A percentile compares a stretch with the other conserved stretches of the same genome.
Conservation (phyloP, 352 stramenopile genomes). For the Globisporangium parvum region DNA sequence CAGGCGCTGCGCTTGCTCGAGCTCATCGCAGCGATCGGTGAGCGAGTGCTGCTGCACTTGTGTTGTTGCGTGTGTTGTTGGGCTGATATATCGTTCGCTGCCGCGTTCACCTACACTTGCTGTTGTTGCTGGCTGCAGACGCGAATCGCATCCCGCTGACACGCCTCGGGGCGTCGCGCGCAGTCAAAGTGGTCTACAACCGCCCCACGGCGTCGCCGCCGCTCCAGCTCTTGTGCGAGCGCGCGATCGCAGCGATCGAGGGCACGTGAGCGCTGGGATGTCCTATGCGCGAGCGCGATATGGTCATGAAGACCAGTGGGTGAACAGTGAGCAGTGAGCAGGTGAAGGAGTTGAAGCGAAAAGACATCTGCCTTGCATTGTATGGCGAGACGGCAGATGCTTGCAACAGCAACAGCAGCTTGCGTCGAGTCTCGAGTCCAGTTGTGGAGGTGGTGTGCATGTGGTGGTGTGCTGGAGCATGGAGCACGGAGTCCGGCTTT, state of each 20-base stretch:
- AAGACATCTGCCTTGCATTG: too few relatives aligned
- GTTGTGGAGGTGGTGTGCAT: neutral
- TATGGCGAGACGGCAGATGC: too few relatives aligned
- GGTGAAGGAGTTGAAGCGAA: too few relatives aligned
- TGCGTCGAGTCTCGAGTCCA: too few relatives aligned
- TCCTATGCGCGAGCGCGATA: too few relatives aligned
- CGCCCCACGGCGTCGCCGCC: conserved; percentile 23
- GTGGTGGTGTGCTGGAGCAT: too few relatives aligned
- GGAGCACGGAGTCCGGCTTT: neutral
- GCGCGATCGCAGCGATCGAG: conserved; percentile 48
- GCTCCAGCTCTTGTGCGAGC: conserved; percentile 48
- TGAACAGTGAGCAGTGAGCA: too few relatives aligned
- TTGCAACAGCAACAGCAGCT: too few relatives aligned
- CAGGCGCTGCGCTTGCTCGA: conserved; percentile 52
- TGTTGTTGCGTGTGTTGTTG: too few relatives aligned
- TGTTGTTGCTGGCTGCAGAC: conserved; percentile 19
- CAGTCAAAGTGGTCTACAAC: conserved; percentile 61
- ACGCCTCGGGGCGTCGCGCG: conserved; percentile 41
- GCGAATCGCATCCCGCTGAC: conserved; percentile 45
- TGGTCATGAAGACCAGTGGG: neutral
- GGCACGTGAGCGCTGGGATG: conserved; percentile 49
- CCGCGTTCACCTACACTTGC: neutral
- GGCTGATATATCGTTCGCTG: neutral
- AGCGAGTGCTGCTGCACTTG: conserved; percentile 1
- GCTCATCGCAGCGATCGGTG: conserved; percentile 40